Base-by-base conservation (phyloP, 306 rosid species). In the Vicia sativa region DNA sequence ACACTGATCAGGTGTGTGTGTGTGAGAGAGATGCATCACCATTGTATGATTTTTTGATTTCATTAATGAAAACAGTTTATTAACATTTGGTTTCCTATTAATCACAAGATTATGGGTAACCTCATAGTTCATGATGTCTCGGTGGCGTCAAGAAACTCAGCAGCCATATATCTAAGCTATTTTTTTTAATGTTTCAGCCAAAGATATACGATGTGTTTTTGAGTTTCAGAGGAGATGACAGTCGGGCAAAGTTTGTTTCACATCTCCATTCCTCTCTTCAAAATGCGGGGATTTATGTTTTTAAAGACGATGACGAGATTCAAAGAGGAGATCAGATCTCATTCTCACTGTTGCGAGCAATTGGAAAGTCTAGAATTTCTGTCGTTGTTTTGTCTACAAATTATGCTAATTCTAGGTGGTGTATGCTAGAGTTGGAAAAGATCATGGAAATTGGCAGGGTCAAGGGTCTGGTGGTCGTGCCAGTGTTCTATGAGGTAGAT, bases 391-490 rank as follows among this genome's bases (percentile, higher is more conserved):
- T 75, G 41, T 75, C 79, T 37, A 29, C 0, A 41, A 12, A 26
- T n/a, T 75, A 60, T 19, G 75, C 70, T 28, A 10, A 10, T 60
- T 75, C 79, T 1, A 68, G 18, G 28, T 75, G 75, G 79, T 75
- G 79, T 42, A 3, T 75, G 11, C 26, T 26, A 23, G 70, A 68
- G 35, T 34, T 73, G 45, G 57, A 38, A 6, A 43, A 12, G 10
- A 73, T 73, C 2, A 60, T 60, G 66, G 48, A 60, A 15, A 37
- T 60, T 60, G 10, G 10, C 0, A 60, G 48, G 7, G 3, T 1
- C 3, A 10, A 0, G 10, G 66, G 48, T 18, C 3, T 35, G 1
- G 66, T 60, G 31, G 31, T 38, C 11, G 11, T 60, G 15, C 66
- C 66, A 18, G 48, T 60, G 16, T 60, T 60, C 31, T 60, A 60